phyloP scores from a whole-genome alignment of 768 basidiomycete genomes.

The Dentipellis sp. region DNA sequence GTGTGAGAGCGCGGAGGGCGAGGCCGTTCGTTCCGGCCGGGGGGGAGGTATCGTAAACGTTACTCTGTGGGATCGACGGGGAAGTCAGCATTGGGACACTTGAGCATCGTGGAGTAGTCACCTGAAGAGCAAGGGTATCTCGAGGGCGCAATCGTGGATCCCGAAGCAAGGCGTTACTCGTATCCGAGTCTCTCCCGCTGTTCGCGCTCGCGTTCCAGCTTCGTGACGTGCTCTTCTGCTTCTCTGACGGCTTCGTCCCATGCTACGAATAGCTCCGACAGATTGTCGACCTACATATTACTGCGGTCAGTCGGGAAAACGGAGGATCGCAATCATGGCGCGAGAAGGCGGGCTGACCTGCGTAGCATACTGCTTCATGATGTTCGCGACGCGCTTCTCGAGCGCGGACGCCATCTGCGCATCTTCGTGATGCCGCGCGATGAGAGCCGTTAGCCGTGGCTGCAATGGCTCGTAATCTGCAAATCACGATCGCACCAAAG shows the following conservation, averaged over 20 bases:
- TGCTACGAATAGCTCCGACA: conserved; percentile 76
- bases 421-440: conserved; percentile 54
- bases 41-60: too few relatives aligned
- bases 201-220: conserved; percentile 50
- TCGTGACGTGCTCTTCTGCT: conserved; percentile 48
- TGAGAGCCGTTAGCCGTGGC: conserved; percentile 55
- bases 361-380: conserved; percentile 63
- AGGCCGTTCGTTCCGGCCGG: too few relatives aligned
- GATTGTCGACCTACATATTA: conserved; percentile 52
- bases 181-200: conserved; percentile 58
- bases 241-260: conserved; percentile 77
- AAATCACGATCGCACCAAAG: neutral
- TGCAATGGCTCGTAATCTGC: conserved; percentile 55
- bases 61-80: too few relatives aligned
- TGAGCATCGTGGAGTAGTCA: too few relatives aligned
- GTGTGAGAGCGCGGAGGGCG: too few relatives aligned
- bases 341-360: conserved; percentile 37
- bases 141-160: too few relatives aligned
- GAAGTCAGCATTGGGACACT: too few relatives aligned
- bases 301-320: neutral
- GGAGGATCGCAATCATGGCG: neutral
- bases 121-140: too few relatives aligned
- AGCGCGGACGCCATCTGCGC: conserved; percentile 43
- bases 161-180: conserved; percentile 21
- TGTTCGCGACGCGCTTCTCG: conserved; percentile 52